phyloP scores from a whole-genome alignment of 306 rosid species.

The Inga laurina region DNA sequence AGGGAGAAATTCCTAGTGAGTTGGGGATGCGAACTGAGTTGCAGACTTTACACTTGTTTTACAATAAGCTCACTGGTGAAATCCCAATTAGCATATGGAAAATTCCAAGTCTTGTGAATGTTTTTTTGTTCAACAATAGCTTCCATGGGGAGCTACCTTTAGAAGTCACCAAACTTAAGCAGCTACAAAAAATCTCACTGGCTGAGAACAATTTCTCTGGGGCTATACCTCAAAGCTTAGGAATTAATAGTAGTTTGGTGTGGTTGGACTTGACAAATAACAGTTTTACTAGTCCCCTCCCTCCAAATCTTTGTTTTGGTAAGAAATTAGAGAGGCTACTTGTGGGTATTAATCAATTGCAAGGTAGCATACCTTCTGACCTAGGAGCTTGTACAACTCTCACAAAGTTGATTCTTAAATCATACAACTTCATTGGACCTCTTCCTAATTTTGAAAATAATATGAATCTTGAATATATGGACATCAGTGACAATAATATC shows the following conservation, averaged over 20 bases:
- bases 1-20: neutral
- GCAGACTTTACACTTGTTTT: slow-evolving; percentile 46
- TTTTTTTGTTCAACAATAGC: slow-evolving; percentile 45
- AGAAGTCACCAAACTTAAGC: slow-evolving; percentile 60
- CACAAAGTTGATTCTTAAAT: slow-evolving; percentile 41
- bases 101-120: slow-evolving; percentile 47
- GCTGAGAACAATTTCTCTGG: slow-evolving; percentile 57
- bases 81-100: slow-evolving; percentile 68
- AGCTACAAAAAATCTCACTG: slow-evolving; percentile 44
- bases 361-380: slow-evolving; percentile 48
- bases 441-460: slow-evolving; percentile 47
- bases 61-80: slow-evolving; percentile 50
- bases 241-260: slow-evolving; percentile 54
- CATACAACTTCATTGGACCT: slow-evolving; percentile 40
- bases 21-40: neutral
- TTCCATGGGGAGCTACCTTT: slow-evolving; percentile 56
- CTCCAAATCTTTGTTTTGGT: slow-evolving; percentile 65
- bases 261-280: slow-evolving; percentile 51
- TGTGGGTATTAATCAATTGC: slow-evolving; percentile 49
- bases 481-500: slow-evolving; percentile 43
- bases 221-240: slow-evolving; percentile 52
- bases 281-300: slow-evolving; percentile 49
- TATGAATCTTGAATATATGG: slow-evolving; percentile 33
- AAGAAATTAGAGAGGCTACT: slow-evolving; percentile 35
- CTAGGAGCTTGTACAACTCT: slow-evolving; percentile 55